phyloP scores from a whole-genome alignment of 78 protist species.

The slime mould (Dictyostelium discoideum) region dicty_2.7 NC_007089.4:3376001-3376500 shows the following conservation, averaged over 20 bases:
- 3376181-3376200: conserved; percentile 22
- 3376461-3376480: too few relatives aligned
- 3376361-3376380: neutral
- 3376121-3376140: conserved; percentile 9
- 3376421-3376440: neutral
- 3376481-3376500: neutral
- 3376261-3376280: neutral
- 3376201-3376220: conserved; percentile 16
- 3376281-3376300: neutral
- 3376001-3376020: conserved; percentile 5
- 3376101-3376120: conserved; percentile 24
- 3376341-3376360: neutral
- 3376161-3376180: conserved; percentile 51
- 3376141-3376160: conserved; percentile 2
- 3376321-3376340: conserved; percentile 34
- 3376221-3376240: conserved; percentile 3
- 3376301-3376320: neutral
- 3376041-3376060: neutral
- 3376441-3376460: neutral
- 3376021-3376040: neutral
- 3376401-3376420: conserved; percentile 26
- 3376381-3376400: conserved; percentile 15
- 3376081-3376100: neutral
- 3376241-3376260: conserved; percentile 56
- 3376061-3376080: neutral